Conservation (phyloP, 352 stramenopile species). For the Pythium grandisporangium region DNA sequence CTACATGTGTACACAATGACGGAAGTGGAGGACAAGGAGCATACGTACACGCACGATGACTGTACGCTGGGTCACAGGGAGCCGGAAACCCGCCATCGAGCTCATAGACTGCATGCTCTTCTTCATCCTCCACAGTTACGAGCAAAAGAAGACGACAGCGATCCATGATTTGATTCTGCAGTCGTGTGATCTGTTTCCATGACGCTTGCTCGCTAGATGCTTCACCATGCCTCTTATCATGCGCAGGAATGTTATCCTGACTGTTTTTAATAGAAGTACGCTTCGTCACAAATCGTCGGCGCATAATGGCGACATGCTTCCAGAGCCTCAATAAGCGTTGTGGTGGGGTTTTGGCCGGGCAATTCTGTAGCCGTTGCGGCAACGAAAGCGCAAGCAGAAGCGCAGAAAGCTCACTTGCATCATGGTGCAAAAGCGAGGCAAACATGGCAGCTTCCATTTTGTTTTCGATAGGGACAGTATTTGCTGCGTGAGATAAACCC, state of each 20-base stretch:
- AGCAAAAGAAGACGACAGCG: conserved; percentile 7
- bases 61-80: conserved; percentile 9
- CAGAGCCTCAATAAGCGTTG: conserved; percentile 25
- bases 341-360: not conserved
- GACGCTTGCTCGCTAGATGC: not conserved
- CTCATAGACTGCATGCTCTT: conserved; percentile 9
- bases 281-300: conserved; percentile 11
- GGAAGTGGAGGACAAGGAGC: conserved; percentile 5
- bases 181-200: not conserved
- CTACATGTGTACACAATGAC: conserved; percentile 14
- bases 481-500: not conserved
- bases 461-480: not conserved
- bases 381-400: conserved; percentile 20
- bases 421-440: conserved; percentile 50
- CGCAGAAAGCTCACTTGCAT: conserved; percentile 14
- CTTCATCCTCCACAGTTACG: conserved; percentile 9
- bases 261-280: conserved; percentile 13
- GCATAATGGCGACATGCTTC: conserved; percentile 40
- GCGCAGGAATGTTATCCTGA: too few relatives aligned
- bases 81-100: conserved; percentile 16
- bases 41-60: conserved; percentile 2
- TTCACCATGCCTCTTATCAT: too few relatives aligned
- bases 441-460: conserved; percentile 48
- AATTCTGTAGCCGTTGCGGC: not conserved
- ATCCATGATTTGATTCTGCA: conserved; percentile 4